Conservation (phyloP, 805 yeast genomes). For the Komagataella pseudopastoris region DNA sequence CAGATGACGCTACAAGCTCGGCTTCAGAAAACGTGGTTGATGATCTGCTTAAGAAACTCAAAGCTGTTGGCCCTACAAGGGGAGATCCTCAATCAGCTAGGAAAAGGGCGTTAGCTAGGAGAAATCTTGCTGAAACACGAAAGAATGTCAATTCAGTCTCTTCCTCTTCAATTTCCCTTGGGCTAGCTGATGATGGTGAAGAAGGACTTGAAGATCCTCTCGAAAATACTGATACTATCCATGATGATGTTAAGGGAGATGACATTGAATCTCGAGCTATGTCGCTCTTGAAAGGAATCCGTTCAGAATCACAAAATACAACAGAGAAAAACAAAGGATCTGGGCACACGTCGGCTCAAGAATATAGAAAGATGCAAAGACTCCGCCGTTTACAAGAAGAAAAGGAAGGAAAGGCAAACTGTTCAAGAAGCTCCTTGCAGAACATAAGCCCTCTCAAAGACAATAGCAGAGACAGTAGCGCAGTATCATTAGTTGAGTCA, state of each 20-base stretch:
- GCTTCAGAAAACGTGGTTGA: slow-evolving; percentile 54
- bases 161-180: slow-evolving; percentile 1
- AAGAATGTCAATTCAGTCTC: slow-evolving; percentile 7
- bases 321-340: slow-evolving; percentile 14
- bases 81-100: slow-evolving; percentile 73
- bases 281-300: slow-evolving; percentile 44
- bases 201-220: slow-evolving; percentile 1
- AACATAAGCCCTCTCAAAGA: neutral
- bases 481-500: neutral
- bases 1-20: slow-evolving; percentile 18
- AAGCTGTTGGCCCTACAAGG: slow-evolving; percentile 71
- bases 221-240: slow-evolving; percentile 1
- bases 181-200: slow-evolving; percentile 1
- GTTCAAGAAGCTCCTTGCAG: neutral
- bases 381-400: slow-evolving; percentile 1
- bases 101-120: slow-evolving; percentile 65
- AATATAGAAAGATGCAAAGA: slow-evolving; percentile 26
- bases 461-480: neutral
- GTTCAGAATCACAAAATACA: slow-evolving; percentile 18
- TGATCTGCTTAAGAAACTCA: slow-evolving; percentile 68
- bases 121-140: slow-evolving; percentile 22
- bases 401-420: slow-evolving; percentile 9
- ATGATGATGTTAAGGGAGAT: slow-evolving; percentile 20
- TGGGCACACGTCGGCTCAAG: slow-evolving; percentile 25
- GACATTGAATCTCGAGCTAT: slow-evolving; percentile 46